phyloP scores from a whole-genome alignment of 2,329 filamentous ascomycete species.

The Cercospora sesami region DNA sequence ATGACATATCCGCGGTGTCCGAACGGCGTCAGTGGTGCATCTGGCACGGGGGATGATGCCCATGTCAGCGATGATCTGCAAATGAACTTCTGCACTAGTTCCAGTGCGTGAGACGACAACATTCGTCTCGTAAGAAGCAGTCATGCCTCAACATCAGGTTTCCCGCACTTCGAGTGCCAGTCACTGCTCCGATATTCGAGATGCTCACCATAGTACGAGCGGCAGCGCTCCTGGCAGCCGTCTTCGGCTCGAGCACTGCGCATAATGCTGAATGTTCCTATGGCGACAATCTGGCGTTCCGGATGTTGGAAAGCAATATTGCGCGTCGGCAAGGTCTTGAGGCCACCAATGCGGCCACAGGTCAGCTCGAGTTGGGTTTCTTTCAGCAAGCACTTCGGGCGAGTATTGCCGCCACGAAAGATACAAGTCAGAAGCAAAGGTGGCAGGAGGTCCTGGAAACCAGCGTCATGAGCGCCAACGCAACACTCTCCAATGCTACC shows the following conservation, averaged over 20 bases:
- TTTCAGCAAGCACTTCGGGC: conserved; percentile 39
- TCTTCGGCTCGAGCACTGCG: background rate
- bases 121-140: background rate
- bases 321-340: conserved; percentile 37
- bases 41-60: background rate
- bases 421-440: conserved; percentile 12
- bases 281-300: conserved; percentile 20
- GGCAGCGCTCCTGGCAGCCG: background rate
- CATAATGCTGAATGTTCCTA: conserved; percentile 16
- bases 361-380: conserved; percentile 37
- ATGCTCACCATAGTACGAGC: conserved; percentile 2
- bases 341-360: conserved; percentile 24
- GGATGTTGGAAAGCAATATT: conserved; percentile 38
- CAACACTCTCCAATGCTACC: conserved; percentile 27
- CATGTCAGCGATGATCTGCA: conserved; percentile 9
- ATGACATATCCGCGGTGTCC: background rate
- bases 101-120: background rate
- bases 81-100: background rate
- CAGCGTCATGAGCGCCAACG: conserved; percentile 29
- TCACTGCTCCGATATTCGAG: background rate
- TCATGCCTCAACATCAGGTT: background rate
- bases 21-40: background rate
- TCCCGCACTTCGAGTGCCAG: background rate
- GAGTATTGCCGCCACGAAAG: conserved; percentile 25
- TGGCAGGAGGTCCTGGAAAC: conserved; percentile 22